phyloP scores from a whole-genome alignment of 352 stramenopile species.

The Globisporangium mamillatum region DNA sequence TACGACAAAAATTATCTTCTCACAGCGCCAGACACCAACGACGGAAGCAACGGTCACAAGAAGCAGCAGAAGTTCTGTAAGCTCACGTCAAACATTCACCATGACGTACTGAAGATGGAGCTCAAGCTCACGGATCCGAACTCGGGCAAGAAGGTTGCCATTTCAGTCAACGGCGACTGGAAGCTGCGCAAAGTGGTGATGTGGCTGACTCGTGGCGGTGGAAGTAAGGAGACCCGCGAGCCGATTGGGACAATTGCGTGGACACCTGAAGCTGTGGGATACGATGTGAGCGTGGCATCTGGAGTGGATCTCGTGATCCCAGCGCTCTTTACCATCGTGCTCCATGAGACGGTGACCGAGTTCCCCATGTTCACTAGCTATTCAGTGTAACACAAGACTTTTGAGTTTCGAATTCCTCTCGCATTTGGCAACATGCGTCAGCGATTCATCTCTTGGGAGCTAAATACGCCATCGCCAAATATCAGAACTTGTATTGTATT shows the following conservation, averaged over 20 bases:
- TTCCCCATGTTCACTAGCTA: neutral
- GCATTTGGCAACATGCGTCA: too few species aligned
- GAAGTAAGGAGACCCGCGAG: neutral
- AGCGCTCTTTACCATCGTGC: neutral
- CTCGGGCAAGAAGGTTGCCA: neutral
- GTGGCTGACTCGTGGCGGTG: neutral
- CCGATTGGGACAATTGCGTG: neutral
- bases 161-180: neutral
- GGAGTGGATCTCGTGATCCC: conserved; percentile 1
- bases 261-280: neutral
- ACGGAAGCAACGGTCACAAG: neutral
- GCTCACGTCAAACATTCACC: neutral
- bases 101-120: neutral
- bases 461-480: too few species aligned
- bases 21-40: neutral
- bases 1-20: neutral
- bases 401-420: too few species aligned
- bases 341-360: conserved; percentile 1
- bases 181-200: neutral
- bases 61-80: neutral
- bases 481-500: too few species aligned
- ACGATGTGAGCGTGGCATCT: neutral
- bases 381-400: too few species aligned
- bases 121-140: neutral
- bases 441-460: too few species aligned